Conservation (phyloP, 2,329 filamentous ascomycete species). For the Metarhizium anisopliae region DNA sequence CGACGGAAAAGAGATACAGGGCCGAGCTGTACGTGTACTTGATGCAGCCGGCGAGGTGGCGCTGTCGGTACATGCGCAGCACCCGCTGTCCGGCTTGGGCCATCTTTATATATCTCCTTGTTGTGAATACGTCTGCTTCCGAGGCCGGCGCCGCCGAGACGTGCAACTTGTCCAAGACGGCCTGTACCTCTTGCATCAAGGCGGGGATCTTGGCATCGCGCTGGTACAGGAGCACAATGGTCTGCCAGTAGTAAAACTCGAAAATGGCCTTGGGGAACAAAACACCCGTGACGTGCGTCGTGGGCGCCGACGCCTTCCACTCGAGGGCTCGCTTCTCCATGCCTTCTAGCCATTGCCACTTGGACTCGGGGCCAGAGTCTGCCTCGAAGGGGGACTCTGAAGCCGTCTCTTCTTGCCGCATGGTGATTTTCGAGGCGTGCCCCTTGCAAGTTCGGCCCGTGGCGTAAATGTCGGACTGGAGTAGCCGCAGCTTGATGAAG, state of each 20-base stretch:
- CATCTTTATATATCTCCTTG: constrained; percentile 74
- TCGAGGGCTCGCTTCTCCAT: constrained; percentile 74
- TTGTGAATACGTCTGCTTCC: constrained; percentile 30
- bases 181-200: constrained; percentile 26
- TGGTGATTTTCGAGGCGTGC: constrained; percentile 60
- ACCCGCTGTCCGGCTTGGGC: constrained; percentile 92
- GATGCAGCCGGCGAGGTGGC: constrained; percentile 78
- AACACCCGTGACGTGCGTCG: constrained; percentile 70
- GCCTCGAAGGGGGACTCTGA: neutral
- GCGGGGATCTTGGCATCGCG: constrained; percentile 80
- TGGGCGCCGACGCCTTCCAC: constrained; percentile 79
- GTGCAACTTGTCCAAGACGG: neutral
- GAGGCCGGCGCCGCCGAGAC: neutral
- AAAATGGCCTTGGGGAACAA: constrained; percentile 82
- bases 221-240: constrained; percentile 87
- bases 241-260: constrained; percentile 95
- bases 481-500: constrained; percentile 78
- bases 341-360: constrained; percentile 73
- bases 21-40: constrained; percentile 94
- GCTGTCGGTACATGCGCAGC: constrained; percentile 76
- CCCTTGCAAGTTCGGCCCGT: constrained; percentile 68
- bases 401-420: too few species aligned
- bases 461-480: constrained; percentile 55
- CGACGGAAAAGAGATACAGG: constrained; percentile 93
- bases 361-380: constrained; percentile 68